Evolutionary conservation across 176 grass and related monocot genomes (phyloP).

Genomic region (Bothriochloa decipiens): DNA sequence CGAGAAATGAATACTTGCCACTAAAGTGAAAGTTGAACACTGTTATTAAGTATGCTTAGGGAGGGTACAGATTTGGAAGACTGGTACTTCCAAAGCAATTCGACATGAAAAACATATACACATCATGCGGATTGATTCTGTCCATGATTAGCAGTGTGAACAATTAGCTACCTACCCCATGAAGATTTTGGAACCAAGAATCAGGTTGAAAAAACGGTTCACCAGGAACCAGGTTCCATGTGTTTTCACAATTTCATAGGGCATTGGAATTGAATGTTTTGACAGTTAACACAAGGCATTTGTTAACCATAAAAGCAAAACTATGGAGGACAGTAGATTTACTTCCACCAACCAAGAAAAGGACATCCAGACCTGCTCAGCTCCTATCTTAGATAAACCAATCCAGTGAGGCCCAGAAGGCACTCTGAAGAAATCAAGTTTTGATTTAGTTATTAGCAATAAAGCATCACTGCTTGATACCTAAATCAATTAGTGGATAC

Average conservation of each 20-base stretch:
- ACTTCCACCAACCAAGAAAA: constrained; percentile 37
- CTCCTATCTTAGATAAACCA: neutral
- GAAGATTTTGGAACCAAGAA: neutral
- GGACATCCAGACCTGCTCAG: constrained; percentile 4
- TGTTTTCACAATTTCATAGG: neutral
- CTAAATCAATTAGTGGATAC: neutral
- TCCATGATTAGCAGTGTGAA: neutral
- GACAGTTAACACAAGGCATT: constrained; percentile 7
- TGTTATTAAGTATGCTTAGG: neutral
- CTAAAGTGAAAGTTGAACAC: neutral
- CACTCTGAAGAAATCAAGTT: neutral
- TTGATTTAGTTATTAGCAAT: constrained; percentile 8
- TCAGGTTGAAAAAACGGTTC: neutral
- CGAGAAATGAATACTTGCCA: neutral
- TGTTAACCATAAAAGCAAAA: constrained; percentile 21
- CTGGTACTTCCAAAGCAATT: neutral
- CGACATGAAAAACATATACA: neutral
- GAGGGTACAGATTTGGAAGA: neutral
- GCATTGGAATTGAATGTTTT: neutral
- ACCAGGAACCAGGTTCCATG: neutral
- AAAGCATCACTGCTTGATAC: neutral
- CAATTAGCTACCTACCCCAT: neutral
- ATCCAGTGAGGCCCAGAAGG: neutral
- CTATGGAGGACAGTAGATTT: neutral
- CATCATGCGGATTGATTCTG: neutral